Conservation (phyloP, 192 early-diverging fungal genomes). For the Rhizophagus clarus region DNA sequence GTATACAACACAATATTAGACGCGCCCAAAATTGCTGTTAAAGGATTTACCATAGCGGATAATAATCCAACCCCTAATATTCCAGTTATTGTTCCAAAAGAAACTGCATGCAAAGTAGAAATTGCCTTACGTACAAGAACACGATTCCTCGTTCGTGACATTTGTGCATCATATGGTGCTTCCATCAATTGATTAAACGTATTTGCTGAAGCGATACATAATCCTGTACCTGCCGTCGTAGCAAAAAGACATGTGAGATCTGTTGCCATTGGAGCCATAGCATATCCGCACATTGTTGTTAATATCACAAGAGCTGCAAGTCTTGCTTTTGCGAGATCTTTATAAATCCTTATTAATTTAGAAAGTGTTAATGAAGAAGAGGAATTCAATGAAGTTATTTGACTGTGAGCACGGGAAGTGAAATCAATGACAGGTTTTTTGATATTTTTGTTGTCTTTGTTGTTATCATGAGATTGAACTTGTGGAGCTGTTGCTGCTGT, state of each 20-base stretch:
- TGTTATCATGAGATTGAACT: background rate
- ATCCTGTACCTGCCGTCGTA: constrained; percentile 81
- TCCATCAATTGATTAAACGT: constrained; percentile 97
- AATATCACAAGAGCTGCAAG: constrained; percentile 88
- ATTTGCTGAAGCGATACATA: constrained; percentile 91
- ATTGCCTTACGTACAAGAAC: constrained; percentile 79
- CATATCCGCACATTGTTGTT: constrained; percentile 94
- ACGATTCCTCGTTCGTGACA: constrained; percentile 89
- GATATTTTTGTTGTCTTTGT: background rate
- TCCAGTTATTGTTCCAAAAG: constrained; percentile 71
- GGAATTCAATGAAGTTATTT: background rate
- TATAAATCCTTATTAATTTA: constrained; percentile 51
- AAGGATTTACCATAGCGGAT: constrained; percentile 80
- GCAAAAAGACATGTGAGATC: constrained; percentile 66
- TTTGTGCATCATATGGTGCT: constrained; percentile 95
- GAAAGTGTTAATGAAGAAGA: background rate
- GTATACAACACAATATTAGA: constrained; percentile 92
- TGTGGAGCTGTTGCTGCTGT: background rate
- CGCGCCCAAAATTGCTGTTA: constrained; percentile 77
- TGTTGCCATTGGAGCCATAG: constrained; percentile 79
- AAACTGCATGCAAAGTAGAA: constrained; percentile 75
- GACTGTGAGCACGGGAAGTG: background rate
- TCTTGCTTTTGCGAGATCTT: constrained; percentile 83
- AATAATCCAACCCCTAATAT: constrained; percentile 66
- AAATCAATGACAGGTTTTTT: background rate